Evolutionary conservation across 257 asterid genomes (phyloP), one percentile per base, ranked within the genome.

Genomic region (Linderniella brevidens): DNA sequence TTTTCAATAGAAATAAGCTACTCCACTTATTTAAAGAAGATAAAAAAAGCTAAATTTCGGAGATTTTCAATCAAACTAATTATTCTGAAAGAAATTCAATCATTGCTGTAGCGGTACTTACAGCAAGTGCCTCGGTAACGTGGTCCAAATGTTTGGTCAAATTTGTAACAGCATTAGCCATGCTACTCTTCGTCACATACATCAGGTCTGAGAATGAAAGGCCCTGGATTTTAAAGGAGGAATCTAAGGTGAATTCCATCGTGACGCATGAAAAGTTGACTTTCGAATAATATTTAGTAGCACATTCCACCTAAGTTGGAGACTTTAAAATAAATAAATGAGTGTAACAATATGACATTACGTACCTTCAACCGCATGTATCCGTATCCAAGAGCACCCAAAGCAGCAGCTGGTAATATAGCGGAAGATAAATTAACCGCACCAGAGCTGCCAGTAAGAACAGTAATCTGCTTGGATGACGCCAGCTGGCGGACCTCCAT

Each of bases 291-390:
- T 37, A 37, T 50, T 32, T 11, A 29, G 62, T 50, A 20, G 43
- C 14, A 41, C 41, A 55, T 13, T 46, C 12, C 45, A 46, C 38
- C 11, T 11, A 18, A 43, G 44, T 17, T 25, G 32, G 32, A 25
- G 32, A 6, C n/a, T n/a, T n/a, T n/a, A 13, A 41, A 47, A 50
- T 39, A 61, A 52, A 29, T 1, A 58, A 53, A 46, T 53, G 44
- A 56, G 43, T 11, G 39, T 48, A 63, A 11, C 47, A 38, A 39
- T 14, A 58, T 45, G 37, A 16, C 17, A 25, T 50, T 3, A 3
- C 49, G 49, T 47, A 86, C 94, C 96, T 86, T 86, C 94, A 90
- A 79, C 93, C 94, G 69, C 94, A 86, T 86, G 69, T 86, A 86
- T 39, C 93, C 96, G 65, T 82, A 82, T 50, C 96, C 90, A 71